These are phyloP conservation scores for Gossypium turneri DNA, from an alignment of 345 rosid genomes.

Conservation along the genomic window DNA sequence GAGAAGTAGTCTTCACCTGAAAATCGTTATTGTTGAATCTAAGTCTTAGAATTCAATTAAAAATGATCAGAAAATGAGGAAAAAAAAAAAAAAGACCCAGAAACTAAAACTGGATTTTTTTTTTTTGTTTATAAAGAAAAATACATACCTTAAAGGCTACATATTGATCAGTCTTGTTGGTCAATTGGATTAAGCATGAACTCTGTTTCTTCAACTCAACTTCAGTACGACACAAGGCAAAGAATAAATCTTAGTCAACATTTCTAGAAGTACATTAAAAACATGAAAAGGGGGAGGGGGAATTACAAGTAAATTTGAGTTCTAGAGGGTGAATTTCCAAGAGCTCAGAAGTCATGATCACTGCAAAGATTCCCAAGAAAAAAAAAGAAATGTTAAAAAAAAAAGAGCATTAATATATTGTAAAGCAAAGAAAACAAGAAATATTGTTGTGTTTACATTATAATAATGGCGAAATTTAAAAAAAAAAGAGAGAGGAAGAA, in stretches of 20 bases:
- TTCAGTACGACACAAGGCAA: constrained; percentile 14
- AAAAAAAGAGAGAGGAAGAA: not conserved
- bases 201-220: constrained; percentile 57
- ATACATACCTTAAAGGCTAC: constrained; percentile 53
- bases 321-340: constrained; percentile 45
- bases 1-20: constrained; percentile 61
- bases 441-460: not conserved
- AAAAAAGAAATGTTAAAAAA: not conserved
- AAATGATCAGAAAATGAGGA: not conserved
- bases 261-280: not conserved
- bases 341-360: constrained; percentile 38
- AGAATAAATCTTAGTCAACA: not conserved
- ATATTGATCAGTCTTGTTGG: constrained; percentile 43
- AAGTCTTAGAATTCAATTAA: not conserved
- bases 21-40: not conserved
- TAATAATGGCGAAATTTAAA: not conserved
- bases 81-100: not conserved
- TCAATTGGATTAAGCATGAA: constrained; percentile 40
- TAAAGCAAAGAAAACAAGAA: not conserved
- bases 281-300: not conserved
- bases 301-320: constrained; percentile 39
- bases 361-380: not conserved
- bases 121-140: not conserved
- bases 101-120: not conserved
- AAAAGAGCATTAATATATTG: not conserved